These are phyloP conservation scores for Globisporangium canariense DNA, from an alignment of 352 stramenopile genomes.

Conservation along the genomic window DNA sequence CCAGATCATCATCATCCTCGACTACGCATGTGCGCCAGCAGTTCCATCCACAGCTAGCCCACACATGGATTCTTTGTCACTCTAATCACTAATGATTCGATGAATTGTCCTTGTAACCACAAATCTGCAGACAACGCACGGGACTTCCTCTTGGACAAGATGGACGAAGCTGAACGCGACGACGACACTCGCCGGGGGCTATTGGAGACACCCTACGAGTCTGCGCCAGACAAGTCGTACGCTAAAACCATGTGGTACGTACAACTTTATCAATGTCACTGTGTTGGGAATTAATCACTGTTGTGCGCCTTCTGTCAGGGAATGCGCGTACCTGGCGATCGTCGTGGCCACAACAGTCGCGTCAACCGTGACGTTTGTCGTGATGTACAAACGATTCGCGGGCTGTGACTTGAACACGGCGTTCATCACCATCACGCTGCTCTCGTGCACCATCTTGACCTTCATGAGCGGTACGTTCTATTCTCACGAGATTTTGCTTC, in stretches of 20 bases:
- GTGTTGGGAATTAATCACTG: neutral
- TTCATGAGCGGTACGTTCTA: slow-evolving; percentile 45
- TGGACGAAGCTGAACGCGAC: slow-evolving; percentile 57
- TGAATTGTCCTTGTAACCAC: neutral
- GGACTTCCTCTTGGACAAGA: slow-evolving; percentile 67
- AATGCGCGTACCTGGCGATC: slow-evolving; percentile 47
- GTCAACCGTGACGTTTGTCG: slow-evolving; percentile 34
- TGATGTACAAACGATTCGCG: slow-evolving; percentile 55
- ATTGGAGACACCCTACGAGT: slow-evolving; percentile 32
- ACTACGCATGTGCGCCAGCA: slow-evolving; percentile 50
- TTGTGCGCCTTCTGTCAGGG: slow-evolving; percentile 25
- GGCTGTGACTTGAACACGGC: slow-evolving; percentile 49
- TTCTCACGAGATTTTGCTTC: no score
- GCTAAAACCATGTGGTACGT: slow-evolving; percentile 27
- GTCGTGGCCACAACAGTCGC: slow-evolving; percentile 34
- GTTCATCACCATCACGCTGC: slow-evolving; percentile 57
- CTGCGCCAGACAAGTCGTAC: slow-evolving; percentile 10
- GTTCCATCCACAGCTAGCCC: neutral
- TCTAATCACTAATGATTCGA: neutral
- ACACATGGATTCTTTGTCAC: no score
- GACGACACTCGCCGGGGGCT: slow-evolving; percentile 48
- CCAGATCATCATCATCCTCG: slow-evolving; percentile 81
- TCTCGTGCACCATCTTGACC: slow-evolving; percentile 41
- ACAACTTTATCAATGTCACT: neutral
- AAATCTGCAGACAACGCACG: slow-evolving; percentile 49